Evolutionary conservation across 106 monocot genomes (phyloP).

Genomic region (Dendrobium chrysotoxum): DNA sequence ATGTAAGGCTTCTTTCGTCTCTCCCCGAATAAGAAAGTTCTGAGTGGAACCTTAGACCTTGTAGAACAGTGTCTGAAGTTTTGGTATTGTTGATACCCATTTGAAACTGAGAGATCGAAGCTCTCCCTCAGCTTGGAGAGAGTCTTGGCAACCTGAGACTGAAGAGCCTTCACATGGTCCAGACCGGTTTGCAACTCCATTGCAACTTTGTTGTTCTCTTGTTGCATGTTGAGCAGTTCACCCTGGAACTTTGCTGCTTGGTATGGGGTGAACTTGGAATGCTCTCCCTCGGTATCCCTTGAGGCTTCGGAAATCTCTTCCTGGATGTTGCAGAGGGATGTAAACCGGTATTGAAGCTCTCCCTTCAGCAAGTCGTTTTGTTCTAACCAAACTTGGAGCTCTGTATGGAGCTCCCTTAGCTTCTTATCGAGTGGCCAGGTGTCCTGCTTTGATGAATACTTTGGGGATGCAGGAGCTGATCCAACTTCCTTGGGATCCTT

Average conservation of each 20-base stretch:
- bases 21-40: slow-evolving; percentile 75
- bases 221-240: slow-evolving; percentile 48
- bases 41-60: slow-evolving; percentile 52
- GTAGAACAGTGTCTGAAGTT: slow-evolving; percentile 38
- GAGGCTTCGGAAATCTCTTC: slow-evolving; percentile 61
- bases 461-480: background rate
- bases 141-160: slow-evolving; percentile 42
- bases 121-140: slow-evolving; percentile 46
- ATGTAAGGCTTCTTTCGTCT: slow-evolving; percentile 82
- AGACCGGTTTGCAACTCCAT: slow-evolving; percentile 70
- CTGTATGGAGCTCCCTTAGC: slow-evolving; percentile 60
- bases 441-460: slow-evolving; percentile 4
- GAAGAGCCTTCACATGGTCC: slow-evolving; percentile 61
- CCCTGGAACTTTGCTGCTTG: slow-evolving; percentile 45
- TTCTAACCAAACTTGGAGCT: slow-evolving; percentile 78
- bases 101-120: slow-evolving; percentile 27
- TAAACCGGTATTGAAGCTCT: slow-evolving; percentile 59
- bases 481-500: slow-evolving; percentile 17
- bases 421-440: slow-evolving; percentile 33
- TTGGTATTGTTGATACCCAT: slow-evolving; percentile 22
- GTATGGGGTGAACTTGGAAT: slow-evolving; percentile 45
- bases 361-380: slow-evolving; percentile 59
- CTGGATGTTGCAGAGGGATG: slow-evolving; percentile 54
- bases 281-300: slow-evolving; percentile 9
- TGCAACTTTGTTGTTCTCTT: slow-evolving; percentile 76